phyloP scores from a whole-genome alignment of 352 stramenopile genomes.

The Blastocystis sp. region DNA sequence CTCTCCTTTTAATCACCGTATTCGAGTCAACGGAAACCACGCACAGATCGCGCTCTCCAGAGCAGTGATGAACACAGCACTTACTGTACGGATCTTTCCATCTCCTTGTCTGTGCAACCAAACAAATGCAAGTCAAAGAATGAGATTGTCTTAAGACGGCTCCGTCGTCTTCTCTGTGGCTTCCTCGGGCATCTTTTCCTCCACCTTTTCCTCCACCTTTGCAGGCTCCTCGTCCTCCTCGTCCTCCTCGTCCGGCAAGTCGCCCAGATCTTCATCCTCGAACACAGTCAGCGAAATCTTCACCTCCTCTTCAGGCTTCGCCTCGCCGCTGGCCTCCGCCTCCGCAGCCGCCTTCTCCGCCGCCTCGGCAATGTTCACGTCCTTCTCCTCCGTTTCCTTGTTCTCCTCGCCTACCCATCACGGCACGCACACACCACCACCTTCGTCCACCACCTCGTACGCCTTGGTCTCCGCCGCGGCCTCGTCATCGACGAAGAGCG shows the following conservation, averaged over 20 bases:
- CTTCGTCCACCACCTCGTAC: constrained; percentile 82
- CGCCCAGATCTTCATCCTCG: constrained; percentile 58
- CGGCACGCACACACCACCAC: constrained; percentile 71
- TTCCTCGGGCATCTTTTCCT: not conserved
- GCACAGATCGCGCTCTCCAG: too few relatives aligned
- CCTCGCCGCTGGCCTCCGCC: not conserved
- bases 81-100: too few relatives aligned
- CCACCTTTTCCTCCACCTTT: not conserved
- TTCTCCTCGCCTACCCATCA: constrained; percentile 30
- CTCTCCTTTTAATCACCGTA: not conserved
- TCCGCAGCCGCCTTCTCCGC: constrained; percentile 43
- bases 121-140: not conserved
- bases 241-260: constrained; percentile 12
- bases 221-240: constrained; percentile 32
- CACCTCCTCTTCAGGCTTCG: constrained; percentile 41
- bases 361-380: constrained; percentile 35
- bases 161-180: not conserved
- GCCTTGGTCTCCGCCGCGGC: constrained; percentile 83
- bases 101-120: not conserved
- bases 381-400: constrained; percentile 1
- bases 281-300: constrained; percentile 68
- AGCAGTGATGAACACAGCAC: too few relatives aligned
- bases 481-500: constrained; percentile 87
- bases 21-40: not conserved
- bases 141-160: not conserved